Conservation (phyloP, 176 grass and related monocot genomes). For the Calamus simplicifolius region DNA sequence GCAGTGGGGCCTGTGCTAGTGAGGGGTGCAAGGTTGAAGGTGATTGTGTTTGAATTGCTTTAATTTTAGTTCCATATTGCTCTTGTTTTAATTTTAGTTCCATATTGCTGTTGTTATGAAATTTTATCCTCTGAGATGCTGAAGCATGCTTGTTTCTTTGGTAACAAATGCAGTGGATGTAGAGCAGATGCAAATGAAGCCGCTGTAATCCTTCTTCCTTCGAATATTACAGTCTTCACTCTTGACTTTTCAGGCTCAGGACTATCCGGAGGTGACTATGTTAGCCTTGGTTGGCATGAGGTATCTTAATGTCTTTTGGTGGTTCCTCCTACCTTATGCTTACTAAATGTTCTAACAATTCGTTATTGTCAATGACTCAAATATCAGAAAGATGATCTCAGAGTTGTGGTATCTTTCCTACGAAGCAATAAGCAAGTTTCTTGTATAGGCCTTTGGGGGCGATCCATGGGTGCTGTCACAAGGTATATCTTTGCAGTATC, state of each 20-base stretch:
- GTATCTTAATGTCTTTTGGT: constrained; percentile 34
- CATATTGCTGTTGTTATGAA: no score
- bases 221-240: constrained; percentile 95
- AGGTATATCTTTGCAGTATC: constrained; percentile 31
- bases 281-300: constrained; percentile 99
- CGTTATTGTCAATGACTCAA: constrained; percentile 11
- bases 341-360: constrained; percentile 12
- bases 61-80: no score
- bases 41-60: no score
- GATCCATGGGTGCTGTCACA: constrained; percentile 96
- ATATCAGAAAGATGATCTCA: constrained; percentile 90
- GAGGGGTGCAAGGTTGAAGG: no score
- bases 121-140: no score
- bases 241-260: constrained; percentile 97
- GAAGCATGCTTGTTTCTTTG: no score
- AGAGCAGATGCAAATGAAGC: constrained; percentile 97
- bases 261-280: constrained; percentile 81
- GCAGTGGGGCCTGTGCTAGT: no score
- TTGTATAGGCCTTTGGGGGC: constrained; percentile 92
- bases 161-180: constrained; percentile 70
- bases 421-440: constrained; percentile 86
- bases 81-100: no score
- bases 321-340: not conserved
- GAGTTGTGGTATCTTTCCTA: constrained; percentile 61
- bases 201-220: constrained; percentile 80